Evolutionary conservation across 305 asterid genomes (phyloP).

Genomic region (Fraxinus sp.): DNA sequence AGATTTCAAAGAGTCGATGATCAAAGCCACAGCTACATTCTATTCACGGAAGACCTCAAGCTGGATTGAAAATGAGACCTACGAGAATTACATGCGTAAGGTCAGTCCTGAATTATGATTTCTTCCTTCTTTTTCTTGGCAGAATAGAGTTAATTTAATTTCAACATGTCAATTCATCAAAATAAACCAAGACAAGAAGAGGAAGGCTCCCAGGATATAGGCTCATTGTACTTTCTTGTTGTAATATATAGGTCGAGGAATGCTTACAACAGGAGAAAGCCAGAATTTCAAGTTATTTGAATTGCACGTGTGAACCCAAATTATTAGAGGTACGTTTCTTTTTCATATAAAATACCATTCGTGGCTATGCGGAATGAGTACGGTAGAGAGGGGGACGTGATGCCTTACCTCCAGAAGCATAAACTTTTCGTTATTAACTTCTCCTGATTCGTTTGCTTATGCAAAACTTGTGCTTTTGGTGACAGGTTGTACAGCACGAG

Average conservation of each 20-base stretch:
- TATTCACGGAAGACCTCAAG: not conserved
- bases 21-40: not conserved
- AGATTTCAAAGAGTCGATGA: not conserved
- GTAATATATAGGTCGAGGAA: conserved; percentile 35
- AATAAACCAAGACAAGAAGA: not conserved
- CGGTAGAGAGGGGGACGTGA: not conserved
- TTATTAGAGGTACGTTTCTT: conserved; percentile 32
- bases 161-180: not conserved
- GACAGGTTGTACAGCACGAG: not conserved
- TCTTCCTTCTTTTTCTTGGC: not conserved
- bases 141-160: not conserved
- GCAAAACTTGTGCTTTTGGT: not conserved
- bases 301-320: conserved; percentile 21
- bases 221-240: not conserved
- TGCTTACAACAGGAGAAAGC: conserved; percentile 35
- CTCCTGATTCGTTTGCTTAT: not conserved
- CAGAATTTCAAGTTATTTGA: conserved; percentile 27
- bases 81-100: conserved; percentile 37
- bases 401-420: not conserved
- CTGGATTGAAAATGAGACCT: conserved; percentile 33
- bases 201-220: not conserved
- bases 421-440: not conserved
- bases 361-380: not conserved
- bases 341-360: not conserved
- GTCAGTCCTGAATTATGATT: conserved; percentile 22